phyloP scores from a whole-genome alignment of 768 basidiomycete species.

The Leccinum variicolor region DNA sequence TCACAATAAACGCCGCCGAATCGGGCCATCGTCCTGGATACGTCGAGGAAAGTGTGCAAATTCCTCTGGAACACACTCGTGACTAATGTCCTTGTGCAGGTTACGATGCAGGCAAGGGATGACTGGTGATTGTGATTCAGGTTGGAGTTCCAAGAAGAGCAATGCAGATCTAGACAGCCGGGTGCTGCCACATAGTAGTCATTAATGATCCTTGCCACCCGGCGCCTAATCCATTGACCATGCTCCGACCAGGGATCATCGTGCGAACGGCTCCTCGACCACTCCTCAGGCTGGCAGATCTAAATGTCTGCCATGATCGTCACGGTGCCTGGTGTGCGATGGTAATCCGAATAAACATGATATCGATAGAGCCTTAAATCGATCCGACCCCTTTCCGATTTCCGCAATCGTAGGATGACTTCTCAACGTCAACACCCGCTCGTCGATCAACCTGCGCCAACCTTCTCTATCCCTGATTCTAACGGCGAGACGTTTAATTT shows the following conservation, averaged over 20 bases:
- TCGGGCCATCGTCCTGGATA: slow-evolving; percentile 77
- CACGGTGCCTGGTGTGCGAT: too few relatives aligned
- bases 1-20: slow-evolving; percentile 71
- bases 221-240: too few relatives aligned
- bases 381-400: neutral
- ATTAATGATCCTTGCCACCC: too few relatives aligned
- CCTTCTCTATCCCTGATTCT: slow-evolving; percentile 60
- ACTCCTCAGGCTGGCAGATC: neutral
- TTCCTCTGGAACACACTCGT: neutral
- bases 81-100: slow-evolving; percentile 34
- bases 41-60: slow-evolving; percentile 51
- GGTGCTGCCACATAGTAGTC: too few relatives aligned
- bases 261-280: neutral
- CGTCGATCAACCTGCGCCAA: slow-evolving; percentile 62
- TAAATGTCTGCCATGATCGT: too few relatives aligned
- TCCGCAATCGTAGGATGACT: slow-evolving; percentile 33
- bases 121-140: neutral
- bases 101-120: slow-evolving; percentile 56
- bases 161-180: slow-evolving; percentile 61
- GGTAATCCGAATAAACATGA: too few relatives aligned
- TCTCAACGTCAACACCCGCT: slow-evolving; percentile 44
- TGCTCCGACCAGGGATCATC: neutral
- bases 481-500: slow-evolving; percentile 61
- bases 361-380: neutral
- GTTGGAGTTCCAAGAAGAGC: neutral